phyloP scores from a whole-genome alignment of 345 rosid genomes.

The Conringia planisiliqua region DNA sequence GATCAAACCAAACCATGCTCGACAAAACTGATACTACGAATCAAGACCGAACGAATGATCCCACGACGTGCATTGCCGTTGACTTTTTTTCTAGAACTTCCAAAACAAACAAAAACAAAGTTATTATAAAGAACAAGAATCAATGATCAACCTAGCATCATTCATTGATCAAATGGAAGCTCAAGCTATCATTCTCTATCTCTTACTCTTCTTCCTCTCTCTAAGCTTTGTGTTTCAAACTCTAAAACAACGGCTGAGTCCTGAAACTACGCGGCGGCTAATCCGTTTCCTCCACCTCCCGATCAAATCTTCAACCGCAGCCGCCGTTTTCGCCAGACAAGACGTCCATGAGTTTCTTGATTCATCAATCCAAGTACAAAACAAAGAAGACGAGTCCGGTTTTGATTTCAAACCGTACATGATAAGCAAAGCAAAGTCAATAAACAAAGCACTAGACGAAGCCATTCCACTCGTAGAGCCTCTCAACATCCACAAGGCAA shows the following conservation, averaged over 20 bases:
- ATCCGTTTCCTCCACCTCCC: not conserved
- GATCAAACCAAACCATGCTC: not conserved
- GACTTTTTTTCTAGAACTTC: not conserved
- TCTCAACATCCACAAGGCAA: constrained; percentile 69
- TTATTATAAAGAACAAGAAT: not conserved
- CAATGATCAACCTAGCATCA: not conserved
- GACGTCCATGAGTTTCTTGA: constrained; percentile 16
- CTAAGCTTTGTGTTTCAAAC: constrained; percentile 11
- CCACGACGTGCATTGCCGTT: not conserved
- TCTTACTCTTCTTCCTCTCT: constrained; percentile 8
- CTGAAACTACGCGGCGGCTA: not conserved
- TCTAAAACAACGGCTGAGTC: not conserved
- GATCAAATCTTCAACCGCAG: constrained; percentile 22
- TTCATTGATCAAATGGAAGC: constrained; percentile 4
- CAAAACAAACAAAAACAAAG: not conserved
- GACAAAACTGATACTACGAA: not conserved
- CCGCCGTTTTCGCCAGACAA: constrained; percentile 46
- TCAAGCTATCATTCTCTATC: not conserved
- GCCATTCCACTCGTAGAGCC: constrained; percentile 60
- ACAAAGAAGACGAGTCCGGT: not conserved
- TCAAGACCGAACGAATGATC: not conserved
- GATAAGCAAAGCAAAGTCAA: constrained; percentile 45
- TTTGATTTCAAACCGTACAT: constrained; percentile 69
- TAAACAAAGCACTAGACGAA: constrained; percentile 66
- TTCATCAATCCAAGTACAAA: not conserved